These are phyloP conservation scores for Porcisia hertigi DNA, from an alignment of 208 protist genomes.

Conservation along the genomic window DNA sequence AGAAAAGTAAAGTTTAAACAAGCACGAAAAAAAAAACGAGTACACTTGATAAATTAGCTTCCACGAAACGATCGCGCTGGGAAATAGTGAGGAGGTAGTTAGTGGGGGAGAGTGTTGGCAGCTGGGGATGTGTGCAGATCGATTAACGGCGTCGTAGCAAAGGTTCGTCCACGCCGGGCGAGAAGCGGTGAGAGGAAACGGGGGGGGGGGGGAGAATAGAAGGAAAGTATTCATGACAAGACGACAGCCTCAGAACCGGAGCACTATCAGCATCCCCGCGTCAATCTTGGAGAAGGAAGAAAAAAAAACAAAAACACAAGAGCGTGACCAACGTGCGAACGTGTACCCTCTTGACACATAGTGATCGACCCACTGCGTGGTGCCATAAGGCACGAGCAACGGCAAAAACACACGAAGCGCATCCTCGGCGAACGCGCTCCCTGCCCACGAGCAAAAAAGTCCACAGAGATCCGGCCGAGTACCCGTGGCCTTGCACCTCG, in stretches of 20 bases:
- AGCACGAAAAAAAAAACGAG: not conserved
- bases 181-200: not conserved
- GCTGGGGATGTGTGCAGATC: not conserved
- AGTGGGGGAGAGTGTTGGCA: not conserved
- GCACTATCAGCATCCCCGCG: not conserved
- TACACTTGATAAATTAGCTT: not conserved
- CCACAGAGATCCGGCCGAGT: not conserved
- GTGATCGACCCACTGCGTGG: not conserved
- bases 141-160: not conserved
- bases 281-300: not conserved
- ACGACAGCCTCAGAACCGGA: not conserved
- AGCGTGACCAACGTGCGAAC: not conserved
- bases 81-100: not conserved
- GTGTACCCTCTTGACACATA: not conserved
- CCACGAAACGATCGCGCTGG: conserved; percentile 1
- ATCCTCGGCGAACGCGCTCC: not conserved
- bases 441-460: not conserved
- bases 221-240: not conserved
- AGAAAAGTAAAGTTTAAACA: not conserved
- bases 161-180: not conserved
- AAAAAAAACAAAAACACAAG: not conserved
- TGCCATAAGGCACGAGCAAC: not conserved
- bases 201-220: not conserved
- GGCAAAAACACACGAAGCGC: not conserved
- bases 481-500: too few species aligned